Conservation (phyloP, 2,329 filamentous ascomycete genomes). For the Verticillium tricorpus region DNA sequence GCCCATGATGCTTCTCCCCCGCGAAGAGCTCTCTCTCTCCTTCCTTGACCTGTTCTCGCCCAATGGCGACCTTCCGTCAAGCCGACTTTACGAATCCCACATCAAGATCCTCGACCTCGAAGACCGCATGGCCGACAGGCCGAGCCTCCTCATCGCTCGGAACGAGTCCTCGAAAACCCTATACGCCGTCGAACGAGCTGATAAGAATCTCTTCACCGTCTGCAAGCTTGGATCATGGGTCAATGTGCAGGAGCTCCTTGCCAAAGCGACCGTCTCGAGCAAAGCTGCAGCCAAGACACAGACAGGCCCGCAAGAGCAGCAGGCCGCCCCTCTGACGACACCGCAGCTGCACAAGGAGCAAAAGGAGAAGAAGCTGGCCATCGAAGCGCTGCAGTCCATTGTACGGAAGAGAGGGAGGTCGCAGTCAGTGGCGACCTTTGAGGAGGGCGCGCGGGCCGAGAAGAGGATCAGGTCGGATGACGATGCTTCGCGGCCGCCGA, state of each 20-base stretch:
- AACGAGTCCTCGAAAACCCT: constrained; percentile 48
- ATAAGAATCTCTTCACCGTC: constrained; percentile 57
- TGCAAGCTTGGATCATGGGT: constrained; percentile 67
- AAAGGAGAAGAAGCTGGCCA: constrained; percentile 54
- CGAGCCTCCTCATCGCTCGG: constrained; percentile 57
- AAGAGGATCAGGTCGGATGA: constrained; percentile 12
- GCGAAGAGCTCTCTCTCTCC: constrained; percentile 56
- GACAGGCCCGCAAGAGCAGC: constrained; percentile 9
- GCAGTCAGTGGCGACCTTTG: constrained; percentile 33
- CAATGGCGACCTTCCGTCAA: constrained; percentile 44
- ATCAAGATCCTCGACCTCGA: constrained; percentile 61
- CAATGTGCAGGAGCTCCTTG: constrained; percentile 48
- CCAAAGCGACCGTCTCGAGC: constrained; percentile 43
- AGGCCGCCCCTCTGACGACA: constrained; percentile 30
- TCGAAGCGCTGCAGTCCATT: constrained; percentile 59
- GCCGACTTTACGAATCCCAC: constrained; percentile 55
- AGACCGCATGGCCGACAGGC: constrained; percentile 48
- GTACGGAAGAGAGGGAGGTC: constrained; percentile 48
- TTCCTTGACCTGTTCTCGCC: constrained; percentile 53
- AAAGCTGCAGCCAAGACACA: constrained; percentile 9
- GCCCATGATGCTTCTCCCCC: constrained; percentile 58
- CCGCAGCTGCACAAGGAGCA: constrained; percentile 42
- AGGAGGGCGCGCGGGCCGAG: constrained; percentile 16
- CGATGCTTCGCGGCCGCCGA: constrained; percentile 74
- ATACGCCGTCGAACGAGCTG: constrained; percentile 64